phyloP scores from a whole-genome alignment of 2,329 filamentous ascomycete genomes.

The Aspergillaceae sp. region DNA sequence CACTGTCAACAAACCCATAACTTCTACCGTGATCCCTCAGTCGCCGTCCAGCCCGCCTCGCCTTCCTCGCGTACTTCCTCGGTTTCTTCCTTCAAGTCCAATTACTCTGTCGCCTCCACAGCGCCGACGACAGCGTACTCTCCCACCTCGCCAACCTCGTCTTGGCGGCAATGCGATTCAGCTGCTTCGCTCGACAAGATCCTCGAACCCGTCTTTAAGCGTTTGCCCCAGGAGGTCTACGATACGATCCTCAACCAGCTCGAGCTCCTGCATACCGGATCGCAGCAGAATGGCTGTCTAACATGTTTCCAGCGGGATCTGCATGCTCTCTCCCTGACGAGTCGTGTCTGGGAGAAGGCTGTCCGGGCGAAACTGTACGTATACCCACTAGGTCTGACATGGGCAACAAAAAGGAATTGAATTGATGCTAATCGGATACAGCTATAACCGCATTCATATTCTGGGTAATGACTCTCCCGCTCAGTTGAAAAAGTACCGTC shows the following conservation, averaged over 20 bases:
- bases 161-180: slow-evolving; percentile 30
- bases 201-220: slow-evolving; percentile 32
- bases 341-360: slow-evolving; percentile 48
- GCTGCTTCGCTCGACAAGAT: slow-evolving; percentile 28
- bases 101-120: slow-evolving; percentile 27
- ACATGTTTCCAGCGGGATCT: slow-evolving; percentile 50
- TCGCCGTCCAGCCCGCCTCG: slow-evolving; percentile 7
- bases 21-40: background rate
- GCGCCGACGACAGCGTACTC: slow-evolving; percentile 29
- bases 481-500: slow-evolving; percentile 41
- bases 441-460: slow-evolving; percentile 44
- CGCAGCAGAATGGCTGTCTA: slow-evolving; percentile 38
- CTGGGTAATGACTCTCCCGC: slow-evolving; percentile 39
- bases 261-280: slow-evolving; percentile 36
- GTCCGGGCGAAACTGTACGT: slow-evolving; percentile 43
- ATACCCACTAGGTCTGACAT: slow-evolving; percentile 10
- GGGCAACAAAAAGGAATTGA: slow-evolving; percentile 6
- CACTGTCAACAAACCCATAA: slow-evolving; percentile 1
- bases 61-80: slow-evolving; percentile 24
- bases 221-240: slow-evolving; percentile 47
- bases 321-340: slow-evolving; percentile 45
- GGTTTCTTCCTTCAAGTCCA: slow-evolving; percentile 30
- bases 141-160: slow-evolving; percentile 26
- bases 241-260: slow-evolving; percentile 47
- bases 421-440: slow-evolving; percentile 12